Base-by-base conservation (phyloP, 116 monocot genomes). In the Phalaenopsis hybrid region DNA sequence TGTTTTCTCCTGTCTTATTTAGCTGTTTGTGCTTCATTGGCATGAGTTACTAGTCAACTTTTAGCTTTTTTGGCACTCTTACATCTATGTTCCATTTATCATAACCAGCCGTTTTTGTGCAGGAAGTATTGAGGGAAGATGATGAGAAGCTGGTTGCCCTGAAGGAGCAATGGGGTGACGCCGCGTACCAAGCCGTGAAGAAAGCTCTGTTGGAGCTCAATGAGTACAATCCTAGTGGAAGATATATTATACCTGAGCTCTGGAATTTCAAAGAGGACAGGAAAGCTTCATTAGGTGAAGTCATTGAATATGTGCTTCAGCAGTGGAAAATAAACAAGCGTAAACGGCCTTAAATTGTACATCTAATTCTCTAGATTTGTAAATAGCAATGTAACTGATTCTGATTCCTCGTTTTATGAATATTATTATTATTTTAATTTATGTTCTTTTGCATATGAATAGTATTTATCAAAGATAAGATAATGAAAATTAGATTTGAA, bases 171-270 rank as follows among this genome's bases (percentile, higher is more conserved):
- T 82, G 51, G 57, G 82, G 82, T 82, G 51, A 75, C 12, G 78
- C 20, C 7, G 58, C 80, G 2, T 84, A 84, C 33, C 48, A 81
- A 46, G 80, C 75, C 15, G 79, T 86, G 7, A 33, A 44, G 5
- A 75, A 46, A 2, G 76, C 73, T 3, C 57, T 86, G 45, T 33
- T 81, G 28, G 82, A 86, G 73, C 21, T 86, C 5, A 82, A 82
- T 8, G 86, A 86, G 44, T 77, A 82, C 86, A 86, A 86, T 49
- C 82, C 86, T 1, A 76, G 81, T 25, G 79, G 86, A 21, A 50
- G 86, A 33, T 82, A 80, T 13, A 3, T 68, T 6, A 57, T 75
- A 18, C 67, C 65, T 8, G 86, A 86, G 25, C 79, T 86, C 6
- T 86, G 82, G 86, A 82, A 86, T 69, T 57, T 50, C 7, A 76